phyloP scores from a whole-genome alignment of 2,329 filamentous ascomycete species.

The Leptographium radiaticola region DNA sequence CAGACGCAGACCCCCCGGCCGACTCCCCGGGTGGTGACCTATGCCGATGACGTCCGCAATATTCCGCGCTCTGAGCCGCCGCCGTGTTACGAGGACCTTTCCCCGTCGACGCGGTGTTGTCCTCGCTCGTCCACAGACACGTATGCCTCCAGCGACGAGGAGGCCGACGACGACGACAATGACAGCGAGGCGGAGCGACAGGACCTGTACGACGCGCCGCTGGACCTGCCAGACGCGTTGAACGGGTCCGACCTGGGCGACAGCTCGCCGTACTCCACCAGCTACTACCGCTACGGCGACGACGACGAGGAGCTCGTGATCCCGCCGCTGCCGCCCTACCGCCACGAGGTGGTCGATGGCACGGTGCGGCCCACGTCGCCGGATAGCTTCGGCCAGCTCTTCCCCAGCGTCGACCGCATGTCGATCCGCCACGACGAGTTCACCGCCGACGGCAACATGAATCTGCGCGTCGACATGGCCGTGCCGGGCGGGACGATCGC shows the following conservation, averaged over 20 bases:
- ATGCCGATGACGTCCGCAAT: neutral
- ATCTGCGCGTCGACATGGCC: slow-evolving; percentile 75
- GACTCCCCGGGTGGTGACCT: neutral
- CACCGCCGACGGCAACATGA: slow-evolving; percentile 90
- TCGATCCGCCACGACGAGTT: slow-evolving; percentile 83
- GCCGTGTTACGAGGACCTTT: slow-evolving; percentile 20
- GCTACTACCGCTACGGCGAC: neutral
- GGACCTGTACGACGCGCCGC: slow-evolving; percentile 24
- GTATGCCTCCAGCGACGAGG: slow-evolving; percentile 59
- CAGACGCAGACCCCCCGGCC: neutral
- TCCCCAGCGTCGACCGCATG: slow-evolving; percentile 71
- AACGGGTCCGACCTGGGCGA: slow-evolving; percentile 15
- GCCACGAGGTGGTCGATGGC: slow-evolving; percentile 47
- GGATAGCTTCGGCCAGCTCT: slow-evolving; percentile 69
- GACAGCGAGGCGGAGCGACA: slow-evolving; percentile 13
- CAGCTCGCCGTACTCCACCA: neutral
- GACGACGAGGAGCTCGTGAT: slow-evolving; percentile 17
- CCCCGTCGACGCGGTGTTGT: slow-evolving; percentile 28
- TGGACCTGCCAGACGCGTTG: slow-evolving; percentile 19
- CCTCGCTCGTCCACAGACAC: slow-evolving; percentile 58
- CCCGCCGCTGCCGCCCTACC: slow-evolving; percentile 43
- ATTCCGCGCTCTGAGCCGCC: slow-evolving; percentile 1
- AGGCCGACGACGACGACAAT: neutral
- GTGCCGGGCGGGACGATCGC: slow-evolving; percentile 34
- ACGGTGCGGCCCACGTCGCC: slow-evolving; percentile 67